Evolutionary conservation across 1,284 basidiomycete species (phyloP).

Genomic region (Tilletia caries): DNA sequence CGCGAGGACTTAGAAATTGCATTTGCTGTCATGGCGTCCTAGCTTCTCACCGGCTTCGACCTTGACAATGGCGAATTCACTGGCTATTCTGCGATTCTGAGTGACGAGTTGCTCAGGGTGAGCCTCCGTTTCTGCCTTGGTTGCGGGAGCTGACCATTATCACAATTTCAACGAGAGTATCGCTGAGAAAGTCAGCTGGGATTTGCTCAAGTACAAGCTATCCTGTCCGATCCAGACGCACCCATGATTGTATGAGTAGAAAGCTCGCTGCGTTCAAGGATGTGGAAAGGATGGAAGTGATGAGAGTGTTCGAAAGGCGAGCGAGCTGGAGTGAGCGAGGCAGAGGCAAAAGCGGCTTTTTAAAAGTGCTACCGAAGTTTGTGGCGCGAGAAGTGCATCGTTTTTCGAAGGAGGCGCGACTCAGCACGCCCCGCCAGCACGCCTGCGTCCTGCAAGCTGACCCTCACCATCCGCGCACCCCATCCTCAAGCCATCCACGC

Average conservation of each 20-base stretch:
- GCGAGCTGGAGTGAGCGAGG: no score
- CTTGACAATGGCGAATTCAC: not conserved
- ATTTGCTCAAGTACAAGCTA: no score
- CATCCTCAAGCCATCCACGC: no score
- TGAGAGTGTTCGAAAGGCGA: no score
- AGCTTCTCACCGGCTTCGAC: not conserved
- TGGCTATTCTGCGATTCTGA: slow-evolving; percentile 26
- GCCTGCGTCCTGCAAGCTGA: no score
- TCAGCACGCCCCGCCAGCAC: no score
- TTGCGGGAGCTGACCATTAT: not conserved
- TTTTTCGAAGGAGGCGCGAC: no score
- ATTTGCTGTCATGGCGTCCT: not conserved
- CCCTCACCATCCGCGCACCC: no score
- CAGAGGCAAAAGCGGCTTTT: no score
- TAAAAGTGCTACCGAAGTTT: no score
- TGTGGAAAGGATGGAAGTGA: not conserved
- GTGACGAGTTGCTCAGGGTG: slow-evolving; percentile 21
- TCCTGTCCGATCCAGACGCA: not conserved
- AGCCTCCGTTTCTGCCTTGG: slow-evolving; percentile 9
- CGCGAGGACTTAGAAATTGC: not conserved
- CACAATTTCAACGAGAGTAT: not conserved
- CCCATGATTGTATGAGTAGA: not conserved
- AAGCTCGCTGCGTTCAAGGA: not conserved
- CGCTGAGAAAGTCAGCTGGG: no score
- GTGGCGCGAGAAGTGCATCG: no score